Base-by-base conservation (phyloP, 2,329 filamentous ascomycete genomes). In the Colletotrichum abscissum region DNA sequence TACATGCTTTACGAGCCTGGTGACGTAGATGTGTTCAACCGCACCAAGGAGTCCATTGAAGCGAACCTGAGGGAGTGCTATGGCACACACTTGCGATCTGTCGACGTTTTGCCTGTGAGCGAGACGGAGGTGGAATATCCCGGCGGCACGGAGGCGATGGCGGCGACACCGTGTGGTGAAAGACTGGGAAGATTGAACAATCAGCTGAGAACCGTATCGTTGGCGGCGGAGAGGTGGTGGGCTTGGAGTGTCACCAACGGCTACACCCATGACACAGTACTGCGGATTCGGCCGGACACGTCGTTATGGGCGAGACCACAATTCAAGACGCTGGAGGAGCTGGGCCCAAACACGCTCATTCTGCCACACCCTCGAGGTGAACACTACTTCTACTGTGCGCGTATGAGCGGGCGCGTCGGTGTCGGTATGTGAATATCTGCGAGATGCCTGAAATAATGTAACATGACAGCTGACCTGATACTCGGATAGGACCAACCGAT, bases 401-500 rank as follows among this genome's bases (percentile, higher is more conserved):
- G 74, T 22, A 75, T 74, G 72, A 67, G 58, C 14, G 74, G 74
- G 1, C 59, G 42, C 6, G 63, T 75, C 1, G 67, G 74, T 14
- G 74, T 75, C 35, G 74, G 74, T 75, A 42, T 66, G 73, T 78
- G 76, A 75, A 70, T 75, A 68, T 16, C 24, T 8, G 12, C 42
- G 14, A 35, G 33, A 59, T 16, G 19, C 35, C 2, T 16, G n/a
- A 33, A 33, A 30, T 12, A 46, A 5, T 16, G 22, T 4, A 8
- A 33, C 6, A 49, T 26, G 56, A 11, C 19, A 46, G 52, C 69
- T 68, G 42, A 72, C 56, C n/a, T 5, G 24, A 19, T 16, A 42
- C 35, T 3, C 28, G 42, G 33, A 59, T 46, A 75, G 72, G 64
- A n/a, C 49, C 63, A 24, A 73, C 73, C 22, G 75, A 74, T 14